A percentile compares a stretch with the other conserved stretches of the same genome.
Conservation (phyloP, 1,139 yeast species). For the Taiozyma sp. region DNA sequence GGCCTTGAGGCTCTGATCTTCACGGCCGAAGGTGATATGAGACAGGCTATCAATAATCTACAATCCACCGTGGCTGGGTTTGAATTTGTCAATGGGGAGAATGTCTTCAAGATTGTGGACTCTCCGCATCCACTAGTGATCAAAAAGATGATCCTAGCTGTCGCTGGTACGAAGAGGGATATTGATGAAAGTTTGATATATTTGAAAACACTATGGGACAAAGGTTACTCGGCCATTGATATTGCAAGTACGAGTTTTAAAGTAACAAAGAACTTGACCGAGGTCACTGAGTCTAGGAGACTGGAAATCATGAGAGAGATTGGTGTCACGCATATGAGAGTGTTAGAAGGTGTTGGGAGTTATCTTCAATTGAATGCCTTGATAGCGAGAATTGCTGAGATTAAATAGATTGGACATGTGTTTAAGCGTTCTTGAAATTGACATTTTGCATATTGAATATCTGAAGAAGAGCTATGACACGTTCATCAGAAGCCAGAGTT, state of each 20-base stretch:
- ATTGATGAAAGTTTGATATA: conserved; percentile 67
- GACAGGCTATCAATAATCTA: conserved; percentile 92
- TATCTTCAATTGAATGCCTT: conserved; percentile 83
- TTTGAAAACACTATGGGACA: conserved; percentile 65
- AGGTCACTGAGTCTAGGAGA: conserved; percentile 59
- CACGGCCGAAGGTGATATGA: conserved; percentile 98
- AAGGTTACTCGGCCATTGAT: conserved; percentile 93
- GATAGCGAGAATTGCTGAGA: conserved; percentile 48
- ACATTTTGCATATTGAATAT: background rate
- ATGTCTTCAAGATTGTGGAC: conserved; percentile 93
- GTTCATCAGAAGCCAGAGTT: too few relatives aligned
- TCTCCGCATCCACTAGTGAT: conserved; percentile 93
- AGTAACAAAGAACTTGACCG: conserved; percentile 73
- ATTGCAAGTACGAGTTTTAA: conserved; percentile 86
- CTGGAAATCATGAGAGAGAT: conserved; percentile 78
- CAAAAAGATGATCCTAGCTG: conserved; percentile 63
- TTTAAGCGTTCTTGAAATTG: background rate
- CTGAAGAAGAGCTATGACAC: too few relatives aligned
- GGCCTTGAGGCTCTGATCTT: conserved; percentile 93
- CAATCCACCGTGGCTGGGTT: conserved; percentile 95
- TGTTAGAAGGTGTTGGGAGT: conserved; percentile 88
- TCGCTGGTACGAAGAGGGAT: conserved; percentile 38
- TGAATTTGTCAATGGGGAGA: conserved; percentile 81
- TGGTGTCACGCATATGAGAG: conserved; percentile 87
- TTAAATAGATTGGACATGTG: conserved; percentile 1